phyloP scores from a whole-genome alignment of 148 eudicot species.

The Chenopodium album region DNA sequence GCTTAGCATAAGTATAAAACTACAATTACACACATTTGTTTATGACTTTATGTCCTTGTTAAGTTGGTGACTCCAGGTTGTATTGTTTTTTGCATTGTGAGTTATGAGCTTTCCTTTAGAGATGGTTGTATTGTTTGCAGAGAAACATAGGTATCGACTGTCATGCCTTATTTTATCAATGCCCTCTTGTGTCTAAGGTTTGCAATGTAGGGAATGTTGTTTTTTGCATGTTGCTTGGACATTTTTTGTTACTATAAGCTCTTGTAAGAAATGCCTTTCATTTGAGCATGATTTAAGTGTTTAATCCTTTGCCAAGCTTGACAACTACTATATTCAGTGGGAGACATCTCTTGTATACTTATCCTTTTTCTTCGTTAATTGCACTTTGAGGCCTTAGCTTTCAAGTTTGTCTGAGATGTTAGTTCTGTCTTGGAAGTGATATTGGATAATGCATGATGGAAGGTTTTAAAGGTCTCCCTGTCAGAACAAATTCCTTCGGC shows the following conservation, averaged over 20 bases:
- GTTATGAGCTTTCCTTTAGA: neutral
- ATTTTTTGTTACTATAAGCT: neutral
- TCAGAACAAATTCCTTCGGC: neutral
- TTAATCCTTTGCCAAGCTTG: neutral
- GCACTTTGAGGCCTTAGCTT: neutral
- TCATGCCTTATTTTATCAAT: too few relatives aligned
- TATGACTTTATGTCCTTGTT: neutral
- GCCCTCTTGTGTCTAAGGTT: neutral
- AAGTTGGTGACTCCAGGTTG: neutral
- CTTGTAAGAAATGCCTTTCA: neutral
- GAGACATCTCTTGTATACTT: constrained; percentile 5
- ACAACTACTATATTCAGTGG: neutral
- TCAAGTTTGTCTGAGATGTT: neutral
- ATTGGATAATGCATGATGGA: neutral
- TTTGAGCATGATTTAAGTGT: neutral
- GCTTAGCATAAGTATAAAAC: neutral
- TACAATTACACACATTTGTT: neutral
- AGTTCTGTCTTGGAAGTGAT: neutral
- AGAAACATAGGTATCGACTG: neutral
- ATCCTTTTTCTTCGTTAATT: neutral
- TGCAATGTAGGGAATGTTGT: neutral
- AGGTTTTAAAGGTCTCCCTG: neutral
- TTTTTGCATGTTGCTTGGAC: neutral
- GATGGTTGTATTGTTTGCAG: neutral
- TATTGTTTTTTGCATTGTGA: neutral